phyloP scores from a whole-genome alignment of 1,284 basidiomycete genomes.

The Ustilago nuda region DNA sequence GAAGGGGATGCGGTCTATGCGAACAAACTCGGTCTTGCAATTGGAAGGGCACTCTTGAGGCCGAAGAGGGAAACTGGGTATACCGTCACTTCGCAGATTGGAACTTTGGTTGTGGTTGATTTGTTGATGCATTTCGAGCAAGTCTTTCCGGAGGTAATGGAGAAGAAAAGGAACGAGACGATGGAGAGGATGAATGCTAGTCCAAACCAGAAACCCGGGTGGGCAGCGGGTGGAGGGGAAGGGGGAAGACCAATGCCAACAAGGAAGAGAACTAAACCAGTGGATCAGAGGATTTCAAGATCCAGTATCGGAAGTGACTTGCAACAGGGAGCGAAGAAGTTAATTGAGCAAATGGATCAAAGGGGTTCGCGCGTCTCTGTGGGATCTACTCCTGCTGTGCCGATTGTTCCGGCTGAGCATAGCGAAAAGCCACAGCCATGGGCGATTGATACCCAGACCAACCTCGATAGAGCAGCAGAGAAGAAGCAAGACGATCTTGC shows the following conservation, averaged over 20 bases:
- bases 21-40: constrained; percentile 84
- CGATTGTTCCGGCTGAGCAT: constrained; percentile 1
- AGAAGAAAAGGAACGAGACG: constrained; percentile 81
- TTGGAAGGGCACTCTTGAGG: constrained; percentile 85
- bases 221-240: constrained; percentile 9
- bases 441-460: constrained; percentile 37
- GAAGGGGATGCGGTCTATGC: constrained; percentile 80
- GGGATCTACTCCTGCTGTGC: background rate
- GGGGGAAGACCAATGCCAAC: constrained; percentile 76
- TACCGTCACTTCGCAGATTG: constrained; percentile 78
- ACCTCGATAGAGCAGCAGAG: constrained; percentile 68
- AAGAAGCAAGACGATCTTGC: constrained; percentile 21
- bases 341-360: constrained; percentile 51
- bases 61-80: constrained; percentile 87
- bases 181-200: constrained; percentile 9
- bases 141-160: constrained; percentile 83
- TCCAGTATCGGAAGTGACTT: constrained; percentile 46
- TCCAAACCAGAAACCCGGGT: constrained; percentile 9
- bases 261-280: constrained; percentile 85
- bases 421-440: constrained; percentile 8
- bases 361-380: constrained; percentile 7
- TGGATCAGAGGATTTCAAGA: constrained; percentile 77
- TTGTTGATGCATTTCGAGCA: constrained; percentile 80
- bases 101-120: constrained; percentile 81
- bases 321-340: constrained; percentile 42